These are phyloP conservation scores for Colletotrichum viniferum DNA, from an alignment of 2,329 filamentous ascomycete species.

Conservation along the genomic window DNA sequence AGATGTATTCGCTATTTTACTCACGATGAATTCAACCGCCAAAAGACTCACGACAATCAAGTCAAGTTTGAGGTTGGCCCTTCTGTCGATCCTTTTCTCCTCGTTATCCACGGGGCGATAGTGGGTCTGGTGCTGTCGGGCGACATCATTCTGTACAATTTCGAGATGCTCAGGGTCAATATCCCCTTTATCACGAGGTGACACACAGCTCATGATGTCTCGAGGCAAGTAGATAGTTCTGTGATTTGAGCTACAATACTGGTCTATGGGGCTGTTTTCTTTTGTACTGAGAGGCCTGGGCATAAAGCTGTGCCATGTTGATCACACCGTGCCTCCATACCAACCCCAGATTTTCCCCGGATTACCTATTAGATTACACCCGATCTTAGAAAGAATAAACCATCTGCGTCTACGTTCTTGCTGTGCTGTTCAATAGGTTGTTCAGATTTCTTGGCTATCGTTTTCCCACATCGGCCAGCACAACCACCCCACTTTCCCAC, in stretches of 20 bases:
- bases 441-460: background rate
- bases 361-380: background rate
- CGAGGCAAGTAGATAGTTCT: background rate
- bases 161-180: conserved; percentile 11
- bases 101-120: conserved; percentile 17
- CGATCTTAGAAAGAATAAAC: background rate
- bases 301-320: background rate
- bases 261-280: background rate
- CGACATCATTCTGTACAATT: background rate
- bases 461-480: background rate
- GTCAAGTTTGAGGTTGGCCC: conserved; percentile 22
- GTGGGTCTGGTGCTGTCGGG: background rate
- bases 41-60: conserved; percentile 18
- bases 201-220: background rate
- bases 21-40: conserved; percentile 24
- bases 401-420: background rate
- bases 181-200: background rate
- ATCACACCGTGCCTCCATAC: background rate
- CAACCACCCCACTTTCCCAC: background rate
- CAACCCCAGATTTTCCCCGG: background rate
- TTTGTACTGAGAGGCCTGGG: background rate
- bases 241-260: background rate
- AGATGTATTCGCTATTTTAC: background rate
- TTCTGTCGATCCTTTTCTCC: conserved; percentile 18
- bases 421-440: background rate